Base-by-base conservation (phyloP, 2,329 filamentous ascomycete species). In the Trichoderma atrobrunneum region DNA sequence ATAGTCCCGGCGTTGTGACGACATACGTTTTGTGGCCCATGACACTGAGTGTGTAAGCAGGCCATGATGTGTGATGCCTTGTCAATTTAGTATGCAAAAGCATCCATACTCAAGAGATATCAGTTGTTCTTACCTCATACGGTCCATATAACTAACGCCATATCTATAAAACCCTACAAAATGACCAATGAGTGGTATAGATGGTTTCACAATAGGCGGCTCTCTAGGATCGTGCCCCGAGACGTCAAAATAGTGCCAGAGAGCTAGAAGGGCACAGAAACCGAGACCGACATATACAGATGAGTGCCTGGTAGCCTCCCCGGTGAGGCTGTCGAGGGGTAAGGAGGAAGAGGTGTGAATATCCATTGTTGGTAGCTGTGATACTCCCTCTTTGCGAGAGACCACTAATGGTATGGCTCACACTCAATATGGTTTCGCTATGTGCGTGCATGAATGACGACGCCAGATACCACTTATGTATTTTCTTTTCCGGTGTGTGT, bases 11-110 rank as follows among this genome's bases (percentile, higher is more conserved):
- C 7, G 65, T 32, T 36, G 65, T 68, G 14, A 57, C 51, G 5
- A 68, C 34, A n/a, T 68, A 68, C 1, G 51, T 68, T 16, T 68
- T 68, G n/a, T 65, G 39, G 30, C 62, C 39, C 7, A 65, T 43
- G 7, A 54, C 28, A 3, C 26, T 51, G 12, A 65, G 26, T 16
- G 62, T 65, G 11, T 65, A 65, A 1, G 62, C 62, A 8, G 48
- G 62, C 62, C 39, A 65, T 32, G 60, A 62, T 24, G 39, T 48
- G 26, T 34, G 39, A 65, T 51, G 30, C 11, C 62, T 65, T 51
- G 26, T 11, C 10, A 7, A 24, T 5, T 54, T 24, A 62, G 34
- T 18, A 26, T 28, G n/a, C 21, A 26, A 62, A 10, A 16, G 0
- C n/a, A 30, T 18, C 14, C 24, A 24, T 21, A 12, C 14, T 54